phyloP scores from a whole-genome alignment of 1,284 basidiomycete species.

The Boletus semigastroideus region DNA sequence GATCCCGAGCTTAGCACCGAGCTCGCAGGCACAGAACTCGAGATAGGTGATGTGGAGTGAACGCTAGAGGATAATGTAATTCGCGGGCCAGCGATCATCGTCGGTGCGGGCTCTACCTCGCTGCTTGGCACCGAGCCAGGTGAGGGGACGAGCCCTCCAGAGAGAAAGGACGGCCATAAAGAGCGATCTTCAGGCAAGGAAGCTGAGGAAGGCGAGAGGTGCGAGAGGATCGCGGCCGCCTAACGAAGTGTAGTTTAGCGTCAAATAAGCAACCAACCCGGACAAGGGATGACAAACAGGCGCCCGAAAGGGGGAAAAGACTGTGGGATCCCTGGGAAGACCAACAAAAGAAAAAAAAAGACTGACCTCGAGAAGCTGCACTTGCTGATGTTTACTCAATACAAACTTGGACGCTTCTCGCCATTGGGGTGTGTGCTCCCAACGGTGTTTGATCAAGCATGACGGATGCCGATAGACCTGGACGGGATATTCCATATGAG shows the following conservation, averaged over 20 bases:
- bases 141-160: constrained; percentile 63
- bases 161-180: constrained; percentile 79
- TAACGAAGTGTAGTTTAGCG: constrained; percentile 30
- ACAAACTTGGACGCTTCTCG: constrained; percentile 93
- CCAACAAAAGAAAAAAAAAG: background rate
- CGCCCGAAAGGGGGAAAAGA: background rate
- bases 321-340: background rate
- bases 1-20: constrained; percentile 32
- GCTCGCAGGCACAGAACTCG: constrained; percentile 44
- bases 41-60: constrained; percentile 30
- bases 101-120: constrained; percentile 5
- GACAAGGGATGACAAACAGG: constrained; percentile 1
- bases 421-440: constrained; percentile 98
- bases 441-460: constrained; percentile 94
- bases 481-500: constrained; percentile 1
- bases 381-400: constrained; percentile 96
- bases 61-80: constrained; percentile 18
- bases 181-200: constrained; percentile 92
- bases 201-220: constrained; percentile 66
- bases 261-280: background rate
- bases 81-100: constrained; percentile 1
- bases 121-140: constrained; percentile 36
- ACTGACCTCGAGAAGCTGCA: constrained; percentile 88
- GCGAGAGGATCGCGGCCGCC: constrained; percentile 94
- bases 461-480: constrained; percentile 93